Conservation (phyloP, 2,329 filamentous ascomycete species). For the Plenodomus biglobosus region DNA sequence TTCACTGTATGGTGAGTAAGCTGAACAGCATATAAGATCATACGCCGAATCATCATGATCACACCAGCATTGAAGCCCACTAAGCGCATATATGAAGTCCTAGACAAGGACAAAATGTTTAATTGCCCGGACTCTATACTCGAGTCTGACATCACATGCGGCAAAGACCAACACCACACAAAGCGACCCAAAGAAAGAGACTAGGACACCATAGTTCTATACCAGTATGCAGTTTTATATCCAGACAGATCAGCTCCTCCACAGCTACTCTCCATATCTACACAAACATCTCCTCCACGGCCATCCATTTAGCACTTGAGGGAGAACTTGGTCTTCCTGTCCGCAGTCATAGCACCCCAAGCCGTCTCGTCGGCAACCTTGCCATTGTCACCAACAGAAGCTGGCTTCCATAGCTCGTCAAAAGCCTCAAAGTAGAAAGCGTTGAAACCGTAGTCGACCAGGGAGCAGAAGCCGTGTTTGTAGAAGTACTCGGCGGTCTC, state of each 20-base stretch:
- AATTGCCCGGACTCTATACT: neutral
- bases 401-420: constrained; percentile 72
- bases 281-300: neutral
- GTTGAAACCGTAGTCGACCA: constrained; percentile 66
- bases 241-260: neutral
- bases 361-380: constrained; percentile 63
- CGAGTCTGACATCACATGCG: neutral
- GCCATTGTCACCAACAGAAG: constrained; percentile 64
- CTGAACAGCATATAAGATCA: too few relatives aligned
- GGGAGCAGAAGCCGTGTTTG: constrained; percentile 63
- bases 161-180: neutral
- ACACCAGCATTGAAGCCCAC: too few relatives aligned
- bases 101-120: neutral
- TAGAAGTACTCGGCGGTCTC: constrained; percentile 63
- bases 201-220: neutral
- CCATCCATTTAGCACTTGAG: constrained; percentile 50
- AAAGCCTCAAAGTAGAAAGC: constrained; percentile 75
- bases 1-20: too few relatives aligned
- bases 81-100: too few relatives aligned
- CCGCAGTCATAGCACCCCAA: constrained; percentile 68
- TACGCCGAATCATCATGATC: too few relatives aligned
- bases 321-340: constrained; percentile 60
- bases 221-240: neutral
- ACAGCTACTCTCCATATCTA: neutral
- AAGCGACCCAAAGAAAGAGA: neutral